Percentiles rank a stretch among this genome's conserved stretches.
phyloP scores from a whole-genome alignment of 768 basidiomycete genomes.

The Termitomyces sp. region DNA sequence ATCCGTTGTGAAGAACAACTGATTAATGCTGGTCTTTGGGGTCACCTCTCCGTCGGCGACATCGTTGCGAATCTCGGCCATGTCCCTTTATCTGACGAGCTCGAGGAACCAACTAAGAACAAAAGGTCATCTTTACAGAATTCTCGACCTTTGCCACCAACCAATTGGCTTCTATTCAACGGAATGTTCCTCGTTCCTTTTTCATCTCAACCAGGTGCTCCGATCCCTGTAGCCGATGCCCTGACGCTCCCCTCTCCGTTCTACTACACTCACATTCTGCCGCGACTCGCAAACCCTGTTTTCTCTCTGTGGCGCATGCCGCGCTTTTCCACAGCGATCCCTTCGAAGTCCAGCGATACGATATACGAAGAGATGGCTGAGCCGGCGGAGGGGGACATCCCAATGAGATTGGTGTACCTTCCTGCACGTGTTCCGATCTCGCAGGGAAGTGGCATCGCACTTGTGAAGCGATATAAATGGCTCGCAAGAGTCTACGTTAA shows the following conservation, averaged over 20 bases:
- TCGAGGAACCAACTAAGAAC: slow-evolving; percentile 14
- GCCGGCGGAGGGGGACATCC: slow-evolving; percentile 6
- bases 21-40: slow-evolving; percentile 61
- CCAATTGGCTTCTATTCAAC: slow-evolving; percentile 71
- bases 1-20: slow-evolving; percentile 65
- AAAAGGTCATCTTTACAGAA: slow-evolving; percentile 2
- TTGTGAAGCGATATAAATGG: slow-evolving; percentile 64
- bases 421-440: slow-evolving; percentile 50
- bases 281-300: slow-evolving; percentile 26
- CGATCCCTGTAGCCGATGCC: slow-evolving; percentile 49
- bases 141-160: slow-evolving; percentile 6
- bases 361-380: not conserved
- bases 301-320: slow-evolving; percentile 31
- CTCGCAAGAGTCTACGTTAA: slow-evolving; percentile 43
- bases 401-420: slow-evolving; percentile 42
- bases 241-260: slow-evolving; percentile 68
- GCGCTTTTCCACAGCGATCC: slow-evolving; percentile 24
- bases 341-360: slow-evolving; percentile 16
- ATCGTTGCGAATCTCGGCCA: slow-evolving; percentile 79
- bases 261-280: slow-evolving; percentile 68
- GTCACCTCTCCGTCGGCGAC: slow-evolving; percentile 71
- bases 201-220: slow-evolving; percentile 38
- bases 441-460: slow-evolving; percentile 49
- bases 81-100: slow-evolving; percentile 42
- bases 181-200: slow-evolving; percentile 59